phyloP scores from a whole-genome alignment of 805 yeast species.

The Candida piceae region DNA sequence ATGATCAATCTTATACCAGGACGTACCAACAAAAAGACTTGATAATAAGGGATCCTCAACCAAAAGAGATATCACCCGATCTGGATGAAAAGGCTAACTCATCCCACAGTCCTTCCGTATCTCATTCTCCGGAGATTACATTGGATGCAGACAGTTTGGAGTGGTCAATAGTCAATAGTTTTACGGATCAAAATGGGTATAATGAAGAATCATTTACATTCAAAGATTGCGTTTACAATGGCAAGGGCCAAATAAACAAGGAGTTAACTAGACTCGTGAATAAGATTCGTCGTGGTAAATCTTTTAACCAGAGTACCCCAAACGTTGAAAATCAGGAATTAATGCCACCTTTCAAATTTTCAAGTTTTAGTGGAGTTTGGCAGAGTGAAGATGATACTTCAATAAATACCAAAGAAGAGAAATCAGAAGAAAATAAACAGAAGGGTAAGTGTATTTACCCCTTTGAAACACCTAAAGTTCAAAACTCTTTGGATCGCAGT shows the following conservation, averaged over 20 bases:
- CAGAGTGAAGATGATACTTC: neutral
- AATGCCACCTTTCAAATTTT: neutral
- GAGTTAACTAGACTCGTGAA: constrained; percentile 10
- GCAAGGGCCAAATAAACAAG: constrained; percentile 17
- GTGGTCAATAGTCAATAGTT: too few relatives aligned
- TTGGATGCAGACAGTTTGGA: too few relatives aligned
- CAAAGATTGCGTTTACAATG: too few relatives aligned
- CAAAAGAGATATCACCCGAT: neutral
- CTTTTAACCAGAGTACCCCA: neutral
- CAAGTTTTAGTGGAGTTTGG: neutral
- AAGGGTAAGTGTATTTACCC: too few relatives aligned
- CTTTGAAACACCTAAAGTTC: neutral
- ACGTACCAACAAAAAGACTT: neutral
- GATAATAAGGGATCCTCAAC: neutral
- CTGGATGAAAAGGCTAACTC: neutral
- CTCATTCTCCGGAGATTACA: neutral
- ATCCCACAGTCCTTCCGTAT: neutral
- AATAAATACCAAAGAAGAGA: neutral
- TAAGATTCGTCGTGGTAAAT: constrained; percentile 4
- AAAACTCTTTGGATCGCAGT: neutral
- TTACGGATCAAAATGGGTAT: neutral
- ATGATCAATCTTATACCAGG: neutral
- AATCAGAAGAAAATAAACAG: too few relatives aligned
- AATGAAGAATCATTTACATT: too few relatives aligned
- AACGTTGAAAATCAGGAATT: neutral